phyloP scores from a whole-genome alignment of 1,139 yeast genomes.

The Candida tunisiensis region DNA sequence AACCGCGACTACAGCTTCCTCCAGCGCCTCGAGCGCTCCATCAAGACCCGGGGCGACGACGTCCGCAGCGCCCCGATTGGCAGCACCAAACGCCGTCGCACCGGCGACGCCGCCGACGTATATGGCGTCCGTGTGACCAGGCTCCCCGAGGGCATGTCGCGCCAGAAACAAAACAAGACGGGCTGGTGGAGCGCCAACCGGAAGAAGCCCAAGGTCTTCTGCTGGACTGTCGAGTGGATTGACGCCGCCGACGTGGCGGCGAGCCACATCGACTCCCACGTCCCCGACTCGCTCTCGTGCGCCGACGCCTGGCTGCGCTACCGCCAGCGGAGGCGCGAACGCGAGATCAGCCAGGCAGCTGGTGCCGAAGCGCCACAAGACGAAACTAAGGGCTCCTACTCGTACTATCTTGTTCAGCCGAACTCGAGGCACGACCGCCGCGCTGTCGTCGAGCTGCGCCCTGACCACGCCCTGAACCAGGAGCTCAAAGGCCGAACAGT shows the following conservation, averaged over 20 bases:
- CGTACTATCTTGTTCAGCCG: conserved; percentile 1
- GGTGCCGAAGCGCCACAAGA: background rate
- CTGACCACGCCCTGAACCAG: conserved; percentile 21
- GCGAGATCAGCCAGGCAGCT: conserved; percentile 1
- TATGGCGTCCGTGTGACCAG: conserved; percentile 31
- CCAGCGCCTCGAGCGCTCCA: conserved; percentile 43
- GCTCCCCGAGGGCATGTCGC: conserved; percentile 63
- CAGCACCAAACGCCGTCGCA: conserved; percentile 11
- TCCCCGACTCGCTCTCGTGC: conserved; percentile 6
- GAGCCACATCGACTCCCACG: conserved; percentile 2
- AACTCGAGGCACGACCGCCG: conserved; percentile 9
- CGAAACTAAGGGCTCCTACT: background rate
- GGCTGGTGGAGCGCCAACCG: conserved; percentile 48
- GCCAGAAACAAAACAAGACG: conserved; percentile 50
- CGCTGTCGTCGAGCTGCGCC: conserved; percentile 8
- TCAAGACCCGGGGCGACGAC: conserved; percentile 25
- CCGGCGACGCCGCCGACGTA: too few species aligned
- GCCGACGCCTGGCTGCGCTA: conserved; percentile 1
- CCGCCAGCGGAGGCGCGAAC: conserved; percentile 5
- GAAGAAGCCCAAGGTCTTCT: conserved; percentile 31
- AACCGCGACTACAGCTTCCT: conserved; percentile 79
- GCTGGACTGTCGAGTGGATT: conserved; percentile 75
- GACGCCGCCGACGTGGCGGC: conserved; percentile 16
- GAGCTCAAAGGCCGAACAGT: conserved; percentile 40
- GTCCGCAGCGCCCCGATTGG: conserved; percentile 7